phyloP scores from a whole-genome alignment of 2,329 filamentous ascomycete species.

The Aspergillus awamori region DNA sequence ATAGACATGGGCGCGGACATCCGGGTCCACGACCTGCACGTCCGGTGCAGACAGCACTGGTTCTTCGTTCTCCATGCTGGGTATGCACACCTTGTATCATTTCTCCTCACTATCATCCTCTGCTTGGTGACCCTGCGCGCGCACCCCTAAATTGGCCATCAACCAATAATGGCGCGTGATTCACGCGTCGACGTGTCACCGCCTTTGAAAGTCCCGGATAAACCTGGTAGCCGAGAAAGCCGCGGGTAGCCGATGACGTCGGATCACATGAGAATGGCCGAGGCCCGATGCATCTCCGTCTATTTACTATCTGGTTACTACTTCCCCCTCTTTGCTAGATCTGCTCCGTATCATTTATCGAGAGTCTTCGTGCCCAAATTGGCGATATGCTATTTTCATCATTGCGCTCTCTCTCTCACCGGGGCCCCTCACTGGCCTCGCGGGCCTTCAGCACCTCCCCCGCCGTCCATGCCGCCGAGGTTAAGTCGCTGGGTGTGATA shows the following conservation, averaged over 20 bases:
- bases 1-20: conserved; percentile 90
- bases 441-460: conserved; percentile 72
- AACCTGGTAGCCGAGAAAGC: conserved; percentile 21
- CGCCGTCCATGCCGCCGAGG: conserved; percentile 65
- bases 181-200: conserved; percentile 35
- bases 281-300: background rate
- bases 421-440: conserved; percentile 39
- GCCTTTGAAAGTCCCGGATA: conserved; percentile 16
- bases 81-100: conserved; percentile 11
- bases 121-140: conserved; percentile 2
- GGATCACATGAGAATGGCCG: conserved; percentile 25
- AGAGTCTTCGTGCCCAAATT: background rate
- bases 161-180: conserved; percentile 30
- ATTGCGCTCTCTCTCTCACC: conserved; percentile 35
- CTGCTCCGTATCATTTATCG: background rate
- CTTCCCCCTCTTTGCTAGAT: conserved; percentile 16
- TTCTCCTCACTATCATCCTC: background rate
- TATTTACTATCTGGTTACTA: conserved; percentile 8
- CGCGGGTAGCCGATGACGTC: conserved; percentile 40
- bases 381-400: conserved; percentile 41
- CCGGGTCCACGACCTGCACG: conserved; percentile 73
- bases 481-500: conserved; percentile 87
- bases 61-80: conserved; percentile 42
- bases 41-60: conserved; percentile 46
- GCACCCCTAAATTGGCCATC: background rate